Conservation (phyloP, 2,329 filamentous ascomycete species). For the Cladorrhinum sp. region DNA sequence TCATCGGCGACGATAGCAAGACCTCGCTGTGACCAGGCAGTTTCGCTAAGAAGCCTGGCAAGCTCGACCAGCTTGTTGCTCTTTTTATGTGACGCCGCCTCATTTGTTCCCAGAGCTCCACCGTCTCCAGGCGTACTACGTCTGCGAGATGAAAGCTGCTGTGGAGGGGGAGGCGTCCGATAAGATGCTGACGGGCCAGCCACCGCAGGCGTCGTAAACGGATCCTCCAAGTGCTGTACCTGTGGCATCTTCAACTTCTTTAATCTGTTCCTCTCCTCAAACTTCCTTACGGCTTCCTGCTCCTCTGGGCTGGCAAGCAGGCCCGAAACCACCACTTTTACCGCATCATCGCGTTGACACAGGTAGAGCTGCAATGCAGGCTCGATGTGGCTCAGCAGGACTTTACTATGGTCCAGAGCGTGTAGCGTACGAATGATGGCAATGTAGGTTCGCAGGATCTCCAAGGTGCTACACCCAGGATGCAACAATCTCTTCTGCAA, state of each 20-base stretch:
- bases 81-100: slow-evolving; percentile 24
- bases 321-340: slow-evolving; percentile 72
- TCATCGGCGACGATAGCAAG: slow-evolving; percentile 43
- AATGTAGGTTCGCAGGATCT: slow-evolving; percentile 75
- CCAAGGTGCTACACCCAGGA: slow-evolving; percentile 70
- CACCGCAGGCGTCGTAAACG: slow-evolving; percentile 19
- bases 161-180: not conserved
- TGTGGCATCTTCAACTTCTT: not conserved
- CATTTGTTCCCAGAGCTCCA: too few species aligned
- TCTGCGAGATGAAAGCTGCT: not conserved
- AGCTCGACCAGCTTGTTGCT: slow-evolving; percentile 59
- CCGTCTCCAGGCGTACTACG: not conserved
- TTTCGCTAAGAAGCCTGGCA: slow-evolving; percentile 62
- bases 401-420: slow-evolving; percentile 71
- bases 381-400: slow-evolving; percentile 71
- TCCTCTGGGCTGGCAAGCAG: slow-evolving; percentile 62
- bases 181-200: not conserved
- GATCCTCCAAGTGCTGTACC: too few species aligned
- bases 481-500: slow-evolving; percentile 68
- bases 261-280: slow-evolving; percentile 31
- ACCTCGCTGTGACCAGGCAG: slow-evolving; percentile 49
- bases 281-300: slow-evolving; percentile 25
- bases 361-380: slow-evolving; percentile 72
- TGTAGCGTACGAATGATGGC: slow-evolving; percentile 76
- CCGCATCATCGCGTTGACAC: slow-evolving; percentile 71